Base-by-base conservation (phyloP, 2,329 filamentous ascomycete species). In the Apiospora saccharicola region DNA sequence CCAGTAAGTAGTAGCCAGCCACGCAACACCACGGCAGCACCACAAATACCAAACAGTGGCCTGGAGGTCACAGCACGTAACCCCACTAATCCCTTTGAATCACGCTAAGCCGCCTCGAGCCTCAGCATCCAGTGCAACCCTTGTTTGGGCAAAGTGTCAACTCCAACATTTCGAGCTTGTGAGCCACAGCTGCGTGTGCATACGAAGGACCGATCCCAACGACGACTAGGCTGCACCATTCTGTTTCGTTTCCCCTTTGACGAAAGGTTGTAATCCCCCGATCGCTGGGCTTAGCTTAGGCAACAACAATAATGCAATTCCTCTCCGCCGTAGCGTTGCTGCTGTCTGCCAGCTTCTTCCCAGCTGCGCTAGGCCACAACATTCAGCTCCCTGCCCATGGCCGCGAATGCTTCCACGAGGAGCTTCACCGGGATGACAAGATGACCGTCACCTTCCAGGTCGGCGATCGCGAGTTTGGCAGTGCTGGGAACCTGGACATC, bases 401-500 rank as follows among this genome's bases (percentile, higher is more conserved):
- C 80, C 91, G 95, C 85, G 96, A 99, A 87, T 99, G 96, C 88
- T 99, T 98, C 89, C 94, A 98, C 87, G 96, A 99, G 86, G 85
- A 88, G 78, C 91, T 99, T 73, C 96, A 97, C 87, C 90, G 89
- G 82, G 96, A 98, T 83, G 96, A 99, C 87, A 94, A 93, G 84
- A 99, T 99, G 96, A 98, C 95, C 12, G 95, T 99, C 73, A 97
- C 95, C 43, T 99, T 97, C 88, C 96, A 98, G 86, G 96, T 98
- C 73, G 96, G 96, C 81, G 96, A 99, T 82, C 89, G 96, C 77
- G 96, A 99, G 82, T 98, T 98, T 84, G 96, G 96, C 70, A 94
- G 93, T 70, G 95, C 95, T 72, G 96, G 96, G 46, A 98, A 98
- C 81, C 87, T 99, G 73, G 95, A 98, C 78, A 93, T 99, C 80